These are phyloP conservation scores for Ambrosiella beaveri DNA, from an alignment of 2,329 filamentous ascomycete genomes.

Conservation along the genomic window DNA sequence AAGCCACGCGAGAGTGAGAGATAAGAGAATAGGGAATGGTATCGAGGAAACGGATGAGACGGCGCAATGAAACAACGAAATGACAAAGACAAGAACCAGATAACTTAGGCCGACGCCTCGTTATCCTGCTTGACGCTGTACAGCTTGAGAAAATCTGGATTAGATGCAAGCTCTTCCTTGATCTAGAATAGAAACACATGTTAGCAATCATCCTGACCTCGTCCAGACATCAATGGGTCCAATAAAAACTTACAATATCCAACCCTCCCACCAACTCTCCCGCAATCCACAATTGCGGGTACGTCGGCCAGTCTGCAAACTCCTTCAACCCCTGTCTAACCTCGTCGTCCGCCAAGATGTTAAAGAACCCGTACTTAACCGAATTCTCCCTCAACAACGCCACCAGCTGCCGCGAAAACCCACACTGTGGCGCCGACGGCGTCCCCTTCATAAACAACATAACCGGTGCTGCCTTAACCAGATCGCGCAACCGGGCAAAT, in stretches of 20 bases:
- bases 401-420: slow-evolving; percentile 84
- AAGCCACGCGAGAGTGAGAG: neutral
- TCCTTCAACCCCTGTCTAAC: slow-evolving; percentile 92
- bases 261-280: slow-evolving; percentile 84
- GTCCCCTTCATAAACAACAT: slow-evolving; percentile 88
- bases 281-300: slow-evolving; percentile 81
- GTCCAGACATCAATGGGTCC: neutral
- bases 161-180: slow-evolving; percentile 77
- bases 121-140: slow-evolving; percentile 40
- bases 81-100: neutral
- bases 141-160: slow-evolving; percentile 64
- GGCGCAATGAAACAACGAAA: neutral
- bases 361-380: slow-evolving; percentile 97
- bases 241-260: slow-evolving; percentile 63
- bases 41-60: neutral
- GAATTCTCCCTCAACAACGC: slow-evolving; percentile 71
- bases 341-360: slow-evolving; percentile 93
- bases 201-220: neutral
- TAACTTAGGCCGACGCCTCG: slow-evolving; percentile 17
- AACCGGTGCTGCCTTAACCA: slow-evolving; percentile 88
- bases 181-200: slow-evolving; percentile 37
- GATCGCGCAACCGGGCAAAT: slow-evolving; percentile 58
- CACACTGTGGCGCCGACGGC: slow-evolving; percentile 70
- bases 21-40: neutral
- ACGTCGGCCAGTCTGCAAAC: slow-evolving; percentile 97